Evolutionary conservation across 169 alveolate genomes (phyloP), one percentile per base, ranked within the genome.

Genomic region (Cryptosporidium muris): DNA sequence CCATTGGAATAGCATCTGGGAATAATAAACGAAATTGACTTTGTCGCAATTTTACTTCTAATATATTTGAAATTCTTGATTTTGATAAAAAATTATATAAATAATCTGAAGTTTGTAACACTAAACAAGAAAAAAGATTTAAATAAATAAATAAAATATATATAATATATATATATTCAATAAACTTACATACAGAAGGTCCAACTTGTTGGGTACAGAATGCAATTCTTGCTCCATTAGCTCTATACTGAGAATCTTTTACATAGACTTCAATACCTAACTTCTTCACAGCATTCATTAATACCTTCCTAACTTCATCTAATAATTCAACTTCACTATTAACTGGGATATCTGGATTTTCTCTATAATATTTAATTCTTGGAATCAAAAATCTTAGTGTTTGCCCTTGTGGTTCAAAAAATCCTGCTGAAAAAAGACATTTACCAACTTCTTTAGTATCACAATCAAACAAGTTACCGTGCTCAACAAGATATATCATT

Each of bases 1-100:
- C 85, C 68, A 58, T 74, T 12, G 85, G 85, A 9, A 74, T 11
- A 58, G 85, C 85, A 74, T 74, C 85, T 38, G 85, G 85, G 48
- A 74, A 74, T 74, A 74, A 6, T 58, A 43, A 16, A 25, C 45
- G 40, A 60, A 74, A 74, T 25, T 37, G 54, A 34, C 60, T 74
- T 1, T 8, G 56, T n/a, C 43, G 54, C 8, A 60, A 3, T 34
- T 62, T 56, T 58, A 40, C 60, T 42, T 74, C 85, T 4, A 16
- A 43, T 34, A 60, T 25, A 74, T 74, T 60, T 14, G 85, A 74
- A 48, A 37, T 58, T 3, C 85, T 49, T 25, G 60, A 25, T 14
- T 74, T 68, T 3, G 85, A 53, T 25, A 74, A 64, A 60, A 74
- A 74, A 34, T 45, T 74, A 43, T 40, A 60, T 45, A 74, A 74